Conservation (phyloP, 768 basidiomycete species). For the Psilocybe cyanescens region DNA sequence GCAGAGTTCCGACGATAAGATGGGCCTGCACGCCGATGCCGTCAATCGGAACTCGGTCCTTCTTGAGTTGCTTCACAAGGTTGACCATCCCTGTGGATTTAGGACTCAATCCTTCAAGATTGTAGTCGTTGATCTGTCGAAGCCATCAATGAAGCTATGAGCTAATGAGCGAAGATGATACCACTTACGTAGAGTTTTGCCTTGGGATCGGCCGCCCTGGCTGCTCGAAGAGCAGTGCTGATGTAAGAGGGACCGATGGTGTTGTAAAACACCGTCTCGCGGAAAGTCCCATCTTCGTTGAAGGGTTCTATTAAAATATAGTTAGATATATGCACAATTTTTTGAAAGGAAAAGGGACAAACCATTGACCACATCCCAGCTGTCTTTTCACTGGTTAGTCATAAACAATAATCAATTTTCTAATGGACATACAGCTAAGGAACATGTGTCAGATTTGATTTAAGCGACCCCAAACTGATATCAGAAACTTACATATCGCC, state of each 20-base stretch:
- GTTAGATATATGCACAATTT: neutral
- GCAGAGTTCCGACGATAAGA: slow-evolving; percentile 61
- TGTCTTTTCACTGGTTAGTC: slow-evolving; percentile 5
- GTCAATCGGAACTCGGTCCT: slow-evolving; percentile 56
- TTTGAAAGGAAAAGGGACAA: neutral
- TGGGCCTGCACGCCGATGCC: slow-evolving; percentile 67
- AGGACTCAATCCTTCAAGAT: slow-evolving; percentile 45
- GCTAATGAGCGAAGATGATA: neutral
- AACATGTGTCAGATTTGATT: neutral
- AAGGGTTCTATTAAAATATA: slow-evolving; percentile 43
- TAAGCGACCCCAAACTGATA: neutral
- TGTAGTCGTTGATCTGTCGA: slow-evolving; percentile 40
- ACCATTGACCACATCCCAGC: slow-evolving; percentile 23
- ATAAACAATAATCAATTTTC: too few relatives aligned
- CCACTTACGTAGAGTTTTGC: slow-evolving; percentile 58
- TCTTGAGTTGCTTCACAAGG: slow-evolving; percentile 52
- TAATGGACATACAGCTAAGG: slow-evolving; percentile 10
- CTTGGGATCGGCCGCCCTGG: slow-evolving; percentile 58
- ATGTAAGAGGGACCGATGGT: slow-evolving; percentile 51
- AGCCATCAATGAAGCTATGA: neutral
- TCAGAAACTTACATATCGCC: slow-evolving; percentile 45
- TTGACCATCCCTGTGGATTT: slow-evolving; percentile 61
- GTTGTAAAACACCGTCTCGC: slow-evolving; percentile 55
- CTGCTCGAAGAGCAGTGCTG: slow-evolving; percentile 53
- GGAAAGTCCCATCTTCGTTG: slow-evolving; percentile 64